Conservation (phyloP, 2,329 filamentous ascomycete species). For the Lecanoromycetidae sp. region DNA sequence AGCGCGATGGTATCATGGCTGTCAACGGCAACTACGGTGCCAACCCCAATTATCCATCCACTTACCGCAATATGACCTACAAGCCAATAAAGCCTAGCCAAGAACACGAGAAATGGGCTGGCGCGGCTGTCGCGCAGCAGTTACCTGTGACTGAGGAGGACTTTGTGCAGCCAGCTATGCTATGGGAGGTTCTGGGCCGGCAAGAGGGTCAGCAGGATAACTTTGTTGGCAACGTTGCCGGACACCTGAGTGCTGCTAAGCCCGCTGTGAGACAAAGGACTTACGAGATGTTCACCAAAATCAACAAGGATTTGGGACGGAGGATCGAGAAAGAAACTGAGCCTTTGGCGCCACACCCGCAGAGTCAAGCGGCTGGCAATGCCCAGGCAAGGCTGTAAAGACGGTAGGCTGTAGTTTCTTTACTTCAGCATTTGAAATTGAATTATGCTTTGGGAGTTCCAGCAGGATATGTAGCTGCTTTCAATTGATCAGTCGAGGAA, state of each 20-base stretch:
- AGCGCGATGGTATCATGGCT: constrained; percentile 29
- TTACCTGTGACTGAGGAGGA: constrained; percentile 34
- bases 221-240: constrained; percentile 48
- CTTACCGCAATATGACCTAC: constrained; percentile 32
- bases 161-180: constrained; percentile 32
- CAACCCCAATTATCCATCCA: constrained; percentile 47
- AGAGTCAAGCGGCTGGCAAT: constrained; percentile 14
- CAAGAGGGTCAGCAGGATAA: constrained; percentile 45
- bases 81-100: constrained; percentile 31
- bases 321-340: constrained; percentile 40
- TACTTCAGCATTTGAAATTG: too few relatives aligned
- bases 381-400: constrained; percentile 19
- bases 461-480: too few relatives aligned
- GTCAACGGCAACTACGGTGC: constrained; percentile 44
- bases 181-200: constrained; percentile 43
- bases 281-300: constrained; percentile 48
- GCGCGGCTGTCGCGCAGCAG: constrained; percentile 29
- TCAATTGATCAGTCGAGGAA: too few relatives aligned
- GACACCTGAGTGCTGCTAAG: constrained; percentile 43
- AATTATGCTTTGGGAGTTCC: too few relatives aligned
- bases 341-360: constrained; percentile 15
- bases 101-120: constrained; percentile 34
- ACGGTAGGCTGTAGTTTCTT: too few relatives aligned
- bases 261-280: constrained; percentile 44
- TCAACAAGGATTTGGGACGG: constrained; percentile 42